A percentile compares a stretch with the other conserved stretches of the same genome.
phyloP scores from a whole-genome alignment of 2,329 filamentous ascomycete species.

The Trichophyton verrucosum region DNA sequence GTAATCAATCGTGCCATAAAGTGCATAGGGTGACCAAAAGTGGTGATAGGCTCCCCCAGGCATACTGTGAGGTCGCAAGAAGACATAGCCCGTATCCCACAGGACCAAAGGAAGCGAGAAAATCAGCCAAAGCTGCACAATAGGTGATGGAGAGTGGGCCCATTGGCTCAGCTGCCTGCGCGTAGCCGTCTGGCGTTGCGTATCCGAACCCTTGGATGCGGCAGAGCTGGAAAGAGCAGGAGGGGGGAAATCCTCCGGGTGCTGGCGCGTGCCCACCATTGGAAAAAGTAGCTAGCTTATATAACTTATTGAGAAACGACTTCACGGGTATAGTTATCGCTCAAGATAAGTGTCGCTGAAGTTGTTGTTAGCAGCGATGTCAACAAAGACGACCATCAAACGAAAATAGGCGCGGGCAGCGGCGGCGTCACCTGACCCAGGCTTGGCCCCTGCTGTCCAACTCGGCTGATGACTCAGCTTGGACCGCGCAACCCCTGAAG shows the following conservation, averaged over 20 bases:
- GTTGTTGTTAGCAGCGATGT: too few relatives aligned
- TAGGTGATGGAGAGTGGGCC: conserved; percentile 48
- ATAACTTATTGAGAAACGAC: too few relatives aligned
- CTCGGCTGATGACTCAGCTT: too few relatives aligned
- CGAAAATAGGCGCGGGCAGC: too few relatives aligned
- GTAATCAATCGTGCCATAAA: conserved; percentile 69
- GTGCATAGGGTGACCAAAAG: conserved; percentile 63
- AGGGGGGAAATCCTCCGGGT: conserved; percentile 39
- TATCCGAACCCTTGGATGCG: conserved; percentile 15
- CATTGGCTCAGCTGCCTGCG: conserved; percentile 22
- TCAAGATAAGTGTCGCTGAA: too few relatives aligned
- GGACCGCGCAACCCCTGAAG: too few relatives aligned
- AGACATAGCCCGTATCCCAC: conserved; percentile 72
- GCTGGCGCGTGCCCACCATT: conserved; percentile 47
- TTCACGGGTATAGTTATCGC: too few relatives aligned
- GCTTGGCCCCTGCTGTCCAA: too few relatives aligned
- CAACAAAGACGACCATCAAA: too few relatives aligned
- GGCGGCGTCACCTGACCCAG: too few relatives aligned
- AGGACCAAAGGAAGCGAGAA: conserved; percentile 64
- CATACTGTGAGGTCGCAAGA: conserved; percentile 72
- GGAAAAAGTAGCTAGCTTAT: neutral
- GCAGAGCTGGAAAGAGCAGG: conserved; percentile 19
- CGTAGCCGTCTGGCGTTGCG: conserved; percentile 17
- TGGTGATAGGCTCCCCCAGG: conserved; percentile 59
- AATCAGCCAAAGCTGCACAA: conserved; percentile 57